A percentile compares a stretch with the other conserved stretches of the same genome.
Evolutionary conservation across 768 basidiomycete genomes (phyloP).

Genomic region (Coprinellus micaceus): DNA sequence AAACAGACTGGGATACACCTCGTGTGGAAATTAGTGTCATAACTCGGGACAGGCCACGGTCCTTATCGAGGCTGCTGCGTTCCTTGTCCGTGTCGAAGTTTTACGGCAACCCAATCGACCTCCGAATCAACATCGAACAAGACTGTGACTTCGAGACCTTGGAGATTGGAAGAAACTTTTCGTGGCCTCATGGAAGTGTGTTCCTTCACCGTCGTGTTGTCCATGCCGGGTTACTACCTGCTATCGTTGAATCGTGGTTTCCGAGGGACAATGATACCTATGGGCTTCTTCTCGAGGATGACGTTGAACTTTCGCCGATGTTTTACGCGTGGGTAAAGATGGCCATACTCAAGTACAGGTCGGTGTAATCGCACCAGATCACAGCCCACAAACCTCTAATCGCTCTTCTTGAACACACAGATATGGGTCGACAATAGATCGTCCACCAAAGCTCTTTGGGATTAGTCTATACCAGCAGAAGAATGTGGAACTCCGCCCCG

Average conservation of each 20-base stretch:
- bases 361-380: slow-evolving; percentile 3
- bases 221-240: slow-evolving; percentile 76
- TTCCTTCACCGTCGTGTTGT: slow-evolving; percentile 69
- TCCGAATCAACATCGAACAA: slow-evolving; percentile 76
- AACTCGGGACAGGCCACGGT: slow-evolving; percentile 71
- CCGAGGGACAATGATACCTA: slow-evolving; percentile 70
- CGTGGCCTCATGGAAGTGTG: slow-evolving; percentile 59
- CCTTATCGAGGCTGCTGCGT: slow-evolving; percentile 60
- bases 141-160: slow-evolving; percentile 63
- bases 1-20: slow-evolving; percentile 73
- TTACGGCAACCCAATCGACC: slow-evolving; percentile 62
- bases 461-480: slow-evolving; percentile 87
- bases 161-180: slow-evolving; percentile 36
- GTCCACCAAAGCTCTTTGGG: slow-evolving; percentile 58
- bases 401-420: slow-evolving; percentile 41
- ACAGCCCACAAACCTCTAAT: background rate
- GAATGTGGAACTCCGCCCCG: slow-evolving; percentile 65
- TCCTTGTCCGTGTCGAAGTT: slow-evolving; percentile 59
- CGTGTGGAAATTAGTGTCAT: slow-evolving; percentile 69
- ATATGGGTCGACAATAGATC: slow-evolving; percentile 44
- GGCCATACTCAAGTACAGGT: slow-evolving; percentile 75
- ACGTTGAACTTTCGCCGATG: slow-evolving; percentile 78
- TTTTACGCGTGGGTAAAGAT: slow-evolving; percentile 88
- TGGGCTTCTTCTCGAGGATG: slow-evolving; percentile 80
- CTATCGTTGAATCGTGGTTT: slow-evolving; percentile 90